Evolutionary conservation across 331 rosid species (phyloP).

Genomic region (Dryas integrifolia): DNA sequence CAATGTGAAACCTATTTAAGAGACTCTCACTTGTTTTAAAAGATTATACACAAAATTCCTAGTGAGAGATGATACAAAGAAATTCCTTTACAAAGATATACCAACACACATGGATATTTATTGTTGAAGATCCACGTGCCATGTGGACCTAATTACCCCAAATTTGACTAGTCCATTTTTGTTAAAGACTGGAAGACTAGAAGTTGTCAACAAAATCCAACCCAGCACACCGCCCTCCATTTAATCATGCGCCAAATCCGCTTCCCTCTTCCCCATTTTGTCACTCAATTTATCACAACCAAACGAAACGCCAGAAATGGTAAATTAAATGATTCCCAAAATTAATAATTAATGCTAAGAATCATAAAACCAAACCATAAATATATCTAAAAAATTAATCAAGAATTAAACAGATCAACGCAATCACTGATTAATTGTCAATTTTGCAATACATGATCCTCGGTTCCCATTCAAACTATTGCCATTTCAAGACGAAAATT

Average conservation of each 20-base stretch:
- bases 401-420: background rate
- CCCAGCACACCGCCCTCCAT: background rate
- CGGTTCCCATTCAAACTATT: background rate
- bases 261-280: background rate
- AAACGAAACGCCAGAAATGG: background rate
- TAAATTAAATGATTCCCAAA: no score
- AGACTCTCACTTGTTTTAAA: no score
- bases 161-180: background rate
- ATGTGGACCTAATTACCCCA: background rate
- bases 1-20: no score
- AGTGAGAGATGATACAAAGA: no score
- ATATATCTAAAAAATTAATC: background rate
- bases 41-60: no score
- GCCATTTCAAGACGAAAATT: constrained; percentile 5
- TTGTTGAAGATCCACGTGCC: background rate
- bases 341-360: no score
- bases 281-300: background rate
- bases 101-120: background rate
- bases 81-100: no score
- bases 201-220: constrained; percentile 3
- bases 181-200: background rate
- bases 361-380: background rate
- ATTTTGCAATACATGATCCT: constrained; percentile 4
- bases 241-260: background rate
- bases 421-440: background rate